Evolutionary conservation across 495 filamentous ascomycete genomes (phyloP).

Genomic region (Alectoria sarmentosa): DNA sequence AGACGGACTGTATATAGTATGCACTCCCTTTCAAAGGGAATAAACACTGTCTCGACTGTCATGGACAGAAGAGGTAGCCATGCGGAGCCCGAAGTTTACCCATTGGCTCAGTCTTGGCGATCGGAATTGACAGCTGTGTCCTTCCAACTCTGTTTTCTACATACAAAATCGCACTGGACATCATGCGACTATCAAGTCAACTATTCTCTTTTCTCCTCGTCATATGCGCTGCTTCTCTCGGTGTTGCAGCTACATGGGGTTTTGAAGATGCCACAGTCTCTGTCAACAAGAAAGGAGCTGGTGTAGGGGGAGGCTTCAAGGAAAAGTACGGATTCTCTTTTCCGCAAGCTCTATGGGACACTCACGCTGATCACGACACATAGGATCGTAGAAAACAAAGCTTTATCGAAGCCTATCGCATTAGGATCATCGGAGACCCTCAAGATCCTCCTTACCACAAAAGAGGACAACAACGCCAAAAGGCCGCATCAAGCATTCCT

Average conservation of each 20-base stretch:
- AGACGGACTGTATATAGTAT: not conserved
- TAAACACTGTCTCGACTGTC: not conserved
- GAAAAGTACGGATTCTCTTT: slow-evolving; percentile 52
- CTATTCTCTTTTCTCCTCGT: slow-evolving; percentile 23
- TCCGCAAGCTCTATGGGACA: not conserved
- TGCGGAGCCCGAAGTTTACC: not conserved
- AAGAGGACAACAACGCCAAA: slow-evolving; percentile 69
- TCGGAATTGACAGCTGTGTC: slow-evolving; percentile 5
- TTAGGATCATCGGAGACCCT: slow-evolving; percentile 66
- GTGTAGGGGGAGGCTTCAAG: slow-evolving; percentile 56
- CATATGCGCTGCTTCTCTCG: slow-evolving; percentile 28
- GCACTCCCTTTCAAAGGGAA: no score
- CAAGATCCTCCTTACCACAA: slow-evolving; percentile 73
- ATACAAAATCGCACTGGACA: slow-evolving; percentile 1
- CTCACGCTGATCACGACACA: not conserved
- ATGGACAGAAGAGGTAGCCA: not conserved
- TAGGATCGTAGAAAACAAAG: slow-evolving; percentile 58
- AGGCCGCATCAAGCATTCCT: slow-evolving; percentile 92
- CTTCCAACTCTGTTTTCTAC: not conserved
- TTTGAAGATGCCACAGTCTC: slow-evolving; percentile 80
- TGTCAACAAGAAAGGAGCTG: slow-evolving; percentile 63
- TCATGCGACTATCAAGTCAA: slow-evolving; percentile 18
- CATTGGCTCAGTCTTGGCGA: not conserved
- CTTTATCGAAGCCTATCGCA: slow-evolving; percentile 55
- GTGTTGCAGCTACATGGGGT: slow-evolving; percentile 64